Evolutionary conservation across 768 basidiomycete genomes (phyloP).

Genomic region (Rhodotorula paludigena): DNA sequence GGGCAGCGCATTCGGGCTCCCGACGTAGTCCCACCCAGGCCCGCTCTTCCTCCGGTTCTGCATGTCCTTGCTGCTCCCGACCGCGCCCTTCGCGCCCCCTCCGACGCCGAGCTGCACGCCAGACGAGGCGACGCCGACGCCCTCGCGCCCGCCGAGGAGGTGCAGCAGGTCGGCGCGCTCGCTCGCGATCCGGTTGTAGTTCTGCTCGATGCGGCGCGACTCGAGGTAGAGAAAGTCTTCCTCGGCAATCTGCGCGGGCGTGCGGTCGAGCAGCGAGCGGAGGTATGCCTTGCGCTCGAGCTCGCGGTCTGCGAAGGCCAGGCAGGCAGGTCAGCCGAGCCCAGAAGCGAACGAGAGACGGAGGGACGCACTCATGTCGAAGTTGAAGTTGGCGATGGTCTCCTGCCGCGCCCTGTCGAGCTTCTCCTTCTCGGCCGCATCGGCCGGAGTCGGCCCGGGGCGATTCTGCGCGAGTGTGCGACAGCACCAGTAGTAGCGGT

Average conservation of each 20-base stretch:
- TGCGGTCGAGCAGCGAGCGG: conserved; percentile 77
- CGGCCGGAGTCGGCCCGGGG: conserved; percentile 4
- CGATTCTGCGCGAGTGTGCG: conserved; percentile 69
- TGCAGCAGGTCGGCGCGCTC: conserved; percentile 42
- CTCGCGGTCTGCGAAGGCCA: conserved; percentile 66
- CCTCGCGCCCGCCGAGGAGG: conserved; percentile 39
- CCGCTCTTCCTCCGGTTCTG: conserved; percentile 39
- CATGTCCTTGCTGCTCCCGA: conserved; percentile 29
- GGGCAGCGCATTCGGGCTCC: conserved; percentile 29
- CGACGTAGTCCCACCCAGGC: conserved; percentile 39
- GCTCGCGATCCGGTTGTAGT: conserved; percentile 54
- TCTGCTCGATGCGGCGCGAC: conserved; percentile 90
- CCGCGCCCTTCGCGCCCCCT: conserved; percentile 40
- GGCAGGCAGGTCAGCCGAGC: not conserved
- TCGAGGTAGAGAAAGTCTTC: conserved; percentile 93
- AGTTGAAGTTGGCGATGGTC: conserved; percentile 45
- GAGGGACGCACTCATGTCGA: conserved; percentile 69
- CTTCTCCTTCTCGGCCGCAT: conserved; percentile 18
- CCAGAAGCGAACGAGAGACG: not conserved
- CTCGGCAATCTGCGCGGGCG: conserved; percentile 80
- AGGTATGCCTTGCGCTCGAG: conserved; percentile 81
- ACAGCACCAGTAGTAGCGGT: conserved; percentile 86
- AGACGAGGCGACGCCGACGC: conserved; percentile 15
- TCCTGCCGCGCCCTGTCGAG: conserved; percentile 9
- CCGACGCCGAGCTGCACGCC: conserved; percentile 43